phyloP scores from a whole-genome alignment of 129 eudicot species.

The Deinandra increscens region DNA sequence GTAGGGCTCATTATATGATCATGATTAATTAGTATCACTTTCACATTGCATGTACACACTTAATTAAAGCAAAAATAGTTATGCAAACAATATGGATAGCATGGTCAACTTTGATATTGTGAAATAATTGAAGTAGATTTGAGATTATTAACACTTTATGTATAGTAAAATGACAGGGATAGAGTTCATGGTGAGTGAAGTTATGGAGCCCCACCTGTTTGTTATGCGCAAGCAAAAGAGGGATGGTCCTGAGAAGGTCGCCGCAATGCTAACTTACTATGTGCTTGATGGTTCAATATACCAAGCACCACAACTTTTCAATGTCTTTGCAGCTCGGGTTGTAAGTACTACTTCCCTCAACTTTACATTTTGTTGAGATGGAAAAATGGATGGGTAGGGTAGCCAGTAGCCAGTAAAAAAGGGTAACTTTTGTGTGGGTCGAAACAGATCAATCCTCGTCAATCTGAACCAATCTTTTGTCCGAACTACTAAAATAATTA shows the following conservation, averaged over 20 bases:
- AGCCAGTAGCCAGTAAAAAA: not conserved
- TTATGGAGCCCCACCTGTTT: constrained; percentile 86
- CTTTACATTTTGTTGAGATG: not conserved
- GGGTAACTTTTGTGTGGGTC: not conserved
- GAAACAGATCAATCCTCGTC: not conserved
- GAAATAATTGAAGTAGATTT: not conserved
- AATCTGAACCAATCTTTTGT: not conserved
- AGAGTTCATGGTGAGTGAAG: constrained; percentile 70
- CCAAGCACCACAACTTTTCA: constrained; percentile 97
- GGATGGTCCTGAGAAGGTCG: constrained; percentile 85
- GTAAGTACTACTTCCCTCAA: constrained; percentile 44
- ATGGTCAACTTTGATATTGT: not conserved
- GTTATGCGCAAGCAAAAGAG: constrained; percentile 74
- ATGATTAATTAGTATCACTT: not conserved
- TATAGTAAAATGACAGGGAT: constrained; percentile 83
- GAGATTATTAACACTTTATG: constrained; percentile 7
- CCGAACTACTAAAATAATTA: not conserved
- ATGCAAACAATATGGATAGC: not conserved
- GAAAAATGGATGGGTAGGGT: not conserved
- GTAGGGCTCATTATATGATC: not conserved
- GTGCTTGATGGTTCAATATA: constrained; percentile 93
- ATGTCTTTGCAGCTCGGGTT: constrained; percentile 90
- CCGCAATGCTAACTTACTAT: constrained; percentile 87
- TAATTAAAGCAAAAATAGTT: not conserved
- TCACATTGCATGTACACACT: not conserved